Evolutionary conservation across 1,284 basidiomycete genomes (phyloP), one percentile per base, ranked within the genome.

Genomic region (Ustilago tritici): DNA sequence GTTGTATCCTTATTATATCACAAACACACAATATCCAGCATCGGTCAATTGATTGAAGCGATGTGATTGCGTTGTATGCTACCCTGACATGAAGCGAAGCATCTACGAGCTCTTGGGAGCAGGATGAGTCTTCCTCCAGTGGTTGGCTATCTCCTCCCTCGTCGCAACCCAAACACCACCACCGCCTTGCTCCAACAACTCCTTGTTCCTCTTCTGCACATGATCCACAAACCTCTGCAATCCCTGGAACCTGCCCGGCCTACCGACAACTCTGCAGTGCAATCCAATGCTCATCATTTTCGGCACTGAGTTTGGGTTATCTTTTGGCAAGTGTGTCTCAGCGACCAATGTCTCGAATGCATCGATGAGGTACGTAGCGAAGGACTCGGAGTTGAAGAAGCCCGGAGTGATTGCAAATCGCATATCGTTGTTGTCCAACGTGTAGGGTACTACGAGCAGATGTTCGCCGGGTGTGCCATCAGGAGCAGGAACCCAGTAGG

Each of bases 271-370:
- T 17, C 87, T 78, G 56, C 85, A 85, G 67, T 88, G 88, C 36
- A 88, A 70, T 17, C 86, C 87, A 19, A 88, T 72, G 31, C 83
- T 82, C 85, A 88, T 85, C 87, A 88, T 88, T 79, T 87, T 87
- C 3, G 87, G 85, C 17, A 80, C 70, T 7, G 82, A 59, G n/a
- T 46, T 63, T 0, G 77, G 61, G 35, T 70, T 71, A 19, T n/a
- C 28, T n/a, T 61, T 40, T 2, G 61, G 84, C 6, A 71, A 67
- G 32, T 69, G 58, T 0, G 85, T 85, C 64, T 88, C 87, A 3
- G 61, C 67, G 49, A 86, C 82, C 3, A 88, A 79, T 28, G 84
- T 84, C 68, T 88, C 87, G 59, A 87, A 87, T 1, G 86, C 82
- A 57, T 84, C 87, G 54, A 83, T 83, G 67, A 88, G 86, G 70